Conservation (phyloP, 2,329 filamentous ascomycete species). For the Colletotrichum simmondsii region DNA sequence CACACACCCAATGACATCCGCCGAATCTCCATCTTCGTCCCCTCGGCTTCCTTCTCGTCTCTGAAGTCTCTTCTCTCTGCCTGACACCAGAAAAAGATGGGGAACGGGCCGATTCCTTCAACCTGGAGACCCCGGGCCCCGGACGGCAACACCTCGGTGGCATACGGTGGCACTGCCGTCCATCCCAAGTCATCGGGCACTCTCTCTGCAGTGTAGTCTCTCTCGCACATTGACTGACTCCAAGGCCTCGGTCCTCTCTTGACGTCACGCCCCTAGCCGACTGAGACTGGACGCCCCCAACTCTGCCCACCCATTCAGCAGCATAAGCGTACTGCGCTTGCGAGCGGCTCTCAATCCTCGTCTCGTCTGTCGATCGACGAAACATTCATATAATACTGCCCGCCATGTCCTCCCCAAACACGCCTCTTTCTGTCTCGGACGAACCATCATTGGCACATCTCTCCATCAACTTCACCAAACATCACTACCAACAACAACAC, state of each 20-base stretch:
- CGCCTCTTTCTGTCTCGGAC: conserved; percentile 5
- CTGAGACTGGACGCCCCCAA: conserved; percentile 16
- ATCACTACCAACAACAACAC: conserved; percentile 58
- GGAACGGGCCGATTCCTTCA: conserved; percentile 30
- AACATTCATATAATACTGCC: conserved; percentile 30
- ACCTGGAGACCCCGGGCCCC: conserved; percentile 31
- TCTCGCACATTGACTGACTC: conserved; percentile 1
- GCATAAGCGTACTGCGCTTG: neutral
- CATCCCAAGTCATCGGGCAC: conserved; percentile 31
- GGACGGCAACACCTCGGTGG: conserved; percentile 29
- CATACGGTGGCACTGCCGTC: neutral
- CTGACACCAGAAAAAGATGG: conserved; percentile 11
- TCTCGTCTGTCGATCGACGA: conserved; percentile 18
- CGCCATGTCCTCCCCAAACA: conserved; percentile 3
- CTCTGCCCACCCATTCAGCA: neutral
- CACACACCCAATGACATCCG: neutral
- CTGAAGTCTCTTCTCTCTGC: neutral
- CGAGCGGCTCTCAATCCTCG: neutral
- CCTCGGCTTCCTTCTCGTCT: neutral
- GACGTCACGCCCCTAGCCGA: conserved; percentile 30
- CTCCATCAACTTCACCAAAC: neutral
- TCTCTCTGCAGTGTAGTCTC: neutral
- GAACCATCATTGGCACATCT: conserved; percentile 21
- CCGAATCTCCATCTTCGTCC: conserved; percentile 2
- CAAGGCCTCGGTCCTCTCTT: conserved; percentile 22